Conservation (phyloP, 768 basidiomycete species). For the Chalciporus chontae region DNA sequence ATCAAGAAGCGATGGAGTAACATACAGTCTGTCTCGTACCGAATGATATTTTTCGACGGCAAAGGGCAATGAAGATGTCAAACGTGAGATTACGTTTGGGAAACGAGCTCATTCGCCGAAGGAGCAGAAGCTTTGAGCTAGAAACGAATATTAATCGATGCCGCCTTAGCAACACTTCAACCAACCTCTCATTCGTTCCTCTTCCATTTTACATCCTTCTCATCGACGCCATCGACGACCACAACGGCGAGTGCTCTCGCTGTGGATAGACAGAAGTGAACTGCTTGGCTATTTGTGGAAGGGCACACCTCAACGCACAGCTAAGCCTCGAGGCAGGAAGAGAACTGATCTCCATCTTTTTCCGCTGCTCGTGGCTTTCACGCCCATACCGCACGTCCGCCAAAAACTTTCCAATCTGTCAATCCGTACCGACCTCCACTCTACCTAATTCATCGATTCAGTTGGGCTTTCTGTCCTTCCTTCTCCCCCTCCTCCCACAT, state of each 20-base stretch:
- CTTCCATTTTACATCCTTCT: neutral
- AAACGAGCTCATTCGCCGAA: neutral
- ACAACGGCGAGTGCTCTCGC: neutral
- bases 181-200: slow-evolving; percentile 16
- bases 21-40: too few relatives aligned
- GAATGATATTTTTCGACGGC: neutral
- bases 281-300: slow-evolving; percentile 18
- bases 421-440: slow-evolving; percentile 25
- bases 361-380: slow-evolving; percentile 33
- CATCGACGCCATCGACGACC: slow-evolving; percentile 9
- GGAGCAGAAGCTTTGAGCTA: too few relatives aligned
- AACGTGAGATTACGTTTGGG: slow-evolving; percentile 14
- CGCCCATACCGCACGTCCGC: slow-evolving; percentile 34
- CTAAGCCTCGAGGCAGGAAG: slow-evolving; percentile 30
- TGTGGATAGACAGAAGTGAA: slow-evolving; percentile 2
- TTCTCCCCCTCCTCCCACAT: slow-evolving; percentile 22
- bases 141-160: slow-evolving; percentile 10
- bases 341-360: slow-evolving; percentile 26
- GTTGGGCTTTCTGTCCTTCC: slow-evolving; percentile 24
- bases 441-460: slow-evolving; percentile 31
- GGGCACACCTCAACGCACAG: slow-evolving; percentile 11
- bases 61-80: neutral
- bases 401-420: slow-evolving; percentile 27
- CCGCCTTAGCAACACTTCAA: slow-evolving; percentile 22
- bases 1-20: neutral